These are phyloP conservation scores for Penicillium sp. DNA, from an alignment of 2,329 filamentous ascomycete genomes.

Conservation along the genomic window DNA sequence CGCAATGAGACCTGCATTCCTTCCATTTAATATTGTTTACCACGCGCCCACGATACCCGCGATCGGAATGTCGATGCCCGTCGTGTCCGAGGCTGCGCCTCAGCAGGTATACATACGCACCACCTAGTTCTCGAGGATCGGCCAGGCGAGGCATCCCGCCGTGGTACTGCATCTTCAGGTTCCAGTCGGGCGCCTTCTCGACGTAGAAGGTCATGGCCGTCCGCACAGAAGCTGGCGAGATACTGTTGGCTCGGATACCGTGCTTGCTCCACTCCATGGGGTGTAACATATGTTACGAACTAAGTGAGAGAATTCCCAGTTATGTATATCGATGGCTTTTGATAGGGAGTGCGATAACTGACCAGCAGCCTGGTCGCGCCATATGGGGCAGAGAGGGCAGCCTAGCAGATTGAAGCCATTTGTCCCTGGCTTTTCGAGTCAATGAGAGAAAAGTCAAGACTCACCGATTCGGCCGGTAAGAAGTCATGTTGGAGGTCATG, in stretches of 20 bases:
- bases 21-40: conserved; percentile 10
- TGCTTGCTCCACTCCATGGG: conserved; percentile 51
- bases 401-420: conserved; percentile 19
- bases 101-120: conserved; percentile 58
- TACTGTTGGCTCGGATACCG: conserved; percentile 40
- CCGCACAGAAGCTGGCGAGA: conserved; percentile 48
- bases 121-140: conserved; percentile 53
- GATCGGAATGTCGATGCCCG: conserved; percentile 38
- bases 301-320: not conserved
- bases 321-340: not conserved
- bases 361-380: conserved; percentile 45
- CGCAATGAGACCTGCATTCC: not conserved
- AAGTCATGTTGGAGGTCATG: conserved; percentile 51
- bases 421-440: not conserved
- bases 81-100: conserved; percentile 45
- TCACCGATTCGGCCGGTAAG: conserved; percentile 47
- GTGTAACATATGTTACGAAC: conserved; percentile 31
- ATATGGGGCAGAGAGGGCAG: conserved; percentile 52
- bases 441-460: conserved; percentile 9
- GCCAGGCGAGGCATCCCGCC: conserved; percentile 57
- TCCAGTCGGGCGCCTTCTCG: conserved; percentile 54
- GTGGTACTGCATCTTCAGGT: conserved; percentile 57
- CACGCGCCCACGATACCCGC: conserved; percentile 40
- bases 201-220: conserved; percentile 53
- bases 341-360: conserved; percentile 1